These are phyloP conservation scores for Candida smagusa DNA, from an alignment of 1,139 yeast species.

Conservation along the genomic window DNA sequence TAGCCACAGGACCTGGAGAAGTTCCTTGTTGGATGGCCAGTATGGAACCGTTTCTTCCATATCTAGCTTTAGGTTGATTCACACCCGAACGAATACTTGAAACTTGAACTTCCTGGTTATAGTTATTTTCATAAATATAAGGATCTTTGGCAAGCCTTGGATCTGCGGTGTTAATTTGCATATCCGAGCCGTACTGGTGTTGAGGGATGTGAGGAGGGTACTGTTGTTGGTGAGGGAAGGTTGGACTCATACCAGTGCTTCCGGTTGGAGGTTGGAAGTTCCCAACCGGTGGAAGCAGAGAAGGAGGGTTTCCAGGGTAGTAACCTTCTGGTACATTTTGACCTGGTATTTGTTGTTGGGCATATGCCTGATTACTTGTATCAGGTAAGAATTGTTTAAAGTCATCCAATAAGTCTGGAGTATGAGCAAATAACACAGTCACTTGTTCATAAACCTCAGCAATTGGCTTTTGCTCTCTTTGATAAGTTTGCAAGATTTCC, in stretches of 20 bases:
- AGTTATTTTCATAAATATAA: slow-evolving; percentile 29
- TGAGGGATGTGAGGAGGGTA: slow-evolving; percentile 7
- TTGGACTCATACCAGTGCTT: slow-evolving; percentile 30
- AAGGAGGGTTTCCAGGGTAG: slow-evolving; percentile 23
- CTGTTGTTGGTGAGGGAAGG: slow-evolving; percentile 13
- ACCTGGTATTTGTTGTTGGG: slow-evolving; percentile 21
- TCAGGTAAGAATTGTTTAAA: slow-evolving; percentile 95
- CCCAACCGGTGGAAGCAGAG: slow-evolving; percentile 91
- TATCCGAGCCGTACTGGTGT: slow-evolving; percentile 4
- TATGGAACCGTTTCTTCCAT: slow-evolving; percentile 5
- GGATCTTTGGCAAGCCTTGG: slow-evolving; percentile 30
- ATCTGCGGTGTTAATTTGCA: slow-evolving; percentile 8
- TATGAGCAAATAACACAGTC: slow-evolving; percentile 80
- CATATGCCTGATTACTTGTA: slow-evolving; percentile 47
- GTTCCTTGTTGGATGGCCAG: slow-evolving; percentile 11
- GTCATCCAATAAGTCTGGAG: slow-evolving; percentile 92
- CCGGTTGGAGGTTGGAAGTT: slow-evolving; percentile 81
- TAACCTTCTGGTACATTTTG: slow-evolving; percentile 8
- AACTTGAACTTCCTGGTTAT: slow-evolving; percentile 49
- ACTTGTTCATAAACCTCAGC: slow-evolving; percentile 94
- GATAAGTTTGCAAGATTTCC: slow-evolving; percentile 94
- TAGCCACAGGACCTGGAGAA: slow-evolving; percentile 22
- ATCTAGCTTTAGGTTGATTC: slow-evolving; percentile 5
- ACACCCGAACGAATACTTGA: slow-evolving; percentile 50
- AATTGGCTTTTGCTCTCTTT: slow-evolving; percentile 92